Base-by-base conservation (phyloP, 208 protist genomes). In the Crithidia thermophila region DNA sequence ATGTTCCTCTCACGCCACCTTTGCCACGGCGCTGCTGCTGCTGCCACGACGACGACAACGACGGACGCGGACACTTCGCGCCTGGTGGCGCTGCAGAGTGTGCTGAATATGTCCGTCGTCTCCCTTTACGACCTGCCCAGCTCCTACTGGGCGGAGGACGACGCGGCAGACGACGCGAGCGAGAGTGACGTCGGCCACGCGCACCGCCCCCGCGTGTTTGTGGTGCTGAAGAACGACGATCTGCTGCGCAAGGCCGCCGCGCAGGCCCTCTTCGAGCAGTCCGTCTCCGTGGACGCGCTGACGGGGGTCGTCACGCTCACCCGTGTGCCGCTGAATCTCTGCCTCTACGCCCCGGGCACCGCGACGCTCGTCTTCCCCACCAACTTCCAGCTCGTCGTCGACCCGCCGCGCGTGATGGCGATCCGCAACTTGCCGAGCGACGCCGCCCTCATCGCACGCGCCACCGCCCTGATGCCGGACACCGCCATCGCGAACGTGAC, bases 341-440 rank as follows among this genome's bases (percentile, higher is more conserved):
- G 87, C 52, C 75, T 93, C 23, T 85, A 85, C 71, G 84, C 80
- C 36, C 86, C 82, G 21, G 78, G 77, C 25, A 93, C 87, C 13
- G 53, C 66, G 0, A 62, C 68, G 25, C 49, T 72, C 31, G 77
- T 90, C 49, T 88, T 83, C 59, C 64, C 72, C 23, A 83, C 83
- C 0, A 25, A 50, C 37, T 88, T 93, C 55, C 69, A 73, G 25
- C 51, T 93, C 36, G 77, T 88, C 27, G 87, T 93, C 8, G 60
- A 72, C 31, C 73, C 68, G 39, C 87, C 83, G 10, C 52, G 59
- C 25, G 67, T 88, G 28, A 77, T 37, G 34, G 28, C 60, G 27
- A 79, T 93, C 14, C 72, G 69, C 18, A 88, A 88, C 63, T 28
- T 79, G 23, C 43, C 40, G 20, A 69, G 59, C 25, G 67, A 78